Evolutionary conservation across 2,329 filamentous ascomycete genomes (phyloP).

Genomic region (Pseudocercospora macadamiae): DNA sequence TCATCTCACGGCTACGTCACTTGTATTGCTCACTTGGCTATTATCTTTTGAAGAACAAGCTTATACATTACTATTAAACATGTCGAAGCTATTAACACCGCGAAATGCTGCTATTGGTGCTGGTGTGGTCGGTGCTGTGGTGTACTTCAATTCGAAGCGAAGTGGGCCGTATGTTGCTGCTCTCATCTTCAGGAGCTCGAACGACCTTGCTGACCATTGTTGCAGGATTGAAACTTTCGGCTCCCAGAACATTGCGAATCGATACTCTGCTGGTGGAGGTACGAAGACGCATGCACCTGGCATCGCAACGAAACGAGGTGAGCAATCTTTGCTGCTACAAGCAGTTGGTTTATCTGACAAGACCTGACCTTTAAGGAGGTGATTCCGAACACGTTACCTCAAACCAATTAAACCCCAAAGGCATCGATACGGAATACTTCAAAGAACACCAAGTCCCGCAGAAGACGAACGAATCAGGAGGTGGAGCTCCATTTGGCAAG

Average conservation of each 20-base stretch:
- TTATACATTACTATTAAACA: slow-evolving; percentile 25
- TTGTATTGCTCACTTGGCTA: background rate
- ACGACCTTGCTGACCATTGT: slow-evolving; percentile 30
- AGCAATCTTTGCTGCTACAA: slow-evolving; percentile 9
- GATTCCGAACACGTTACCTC: slow-evolving; percentile 29
- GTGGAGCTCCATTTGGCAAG: slow-evolving; percentile 29
- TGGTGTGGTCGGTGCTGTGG: slow-evolving; percentile 29
- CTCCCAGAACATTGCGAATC: slow-evolving; percentile 39
- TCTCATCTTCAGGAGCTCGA: background rate
- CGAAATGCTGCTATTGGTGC: slow-evolving; percentile 37
- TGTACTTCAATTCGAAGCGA: slow-evolving; percentile 27
- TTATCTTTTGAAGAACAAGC: background rate
- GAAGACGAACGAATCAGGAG: slow-evolving; percentile 28
- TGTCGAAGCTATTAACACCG: slow-evolving; percentile 33
- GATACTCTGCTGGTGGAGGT: slow-evolving; percentile 40
- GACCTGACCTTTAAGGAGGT: slow-evolving; percentile 24
- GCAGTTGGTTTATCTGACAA: background rate
- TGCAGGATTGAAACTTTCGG: slow-evolving; percentile 40
- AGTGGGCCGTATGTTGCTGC: slow-evolving; percentile 11
- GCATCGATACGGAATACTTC: slow-evolving; percentile 37
- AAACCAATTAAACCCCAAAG: slow-evolving; percentile 33
- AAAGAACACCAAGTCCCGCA: slow-evolving; percentile 37
- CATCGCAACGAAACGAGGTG: slow-evolving; percentile 40
- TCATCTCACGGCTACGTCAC: background rate
- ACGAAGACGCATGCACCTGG: slow-evolving; percentile 39